A percentile compares a stretch with the other conserved stretches of the same genome.
These are phyloP conservation scores for Penicillium sp. DNA, from an alignment of 2,329 filamentous ascomycete species.

Conservation along the genomic window DNA sequence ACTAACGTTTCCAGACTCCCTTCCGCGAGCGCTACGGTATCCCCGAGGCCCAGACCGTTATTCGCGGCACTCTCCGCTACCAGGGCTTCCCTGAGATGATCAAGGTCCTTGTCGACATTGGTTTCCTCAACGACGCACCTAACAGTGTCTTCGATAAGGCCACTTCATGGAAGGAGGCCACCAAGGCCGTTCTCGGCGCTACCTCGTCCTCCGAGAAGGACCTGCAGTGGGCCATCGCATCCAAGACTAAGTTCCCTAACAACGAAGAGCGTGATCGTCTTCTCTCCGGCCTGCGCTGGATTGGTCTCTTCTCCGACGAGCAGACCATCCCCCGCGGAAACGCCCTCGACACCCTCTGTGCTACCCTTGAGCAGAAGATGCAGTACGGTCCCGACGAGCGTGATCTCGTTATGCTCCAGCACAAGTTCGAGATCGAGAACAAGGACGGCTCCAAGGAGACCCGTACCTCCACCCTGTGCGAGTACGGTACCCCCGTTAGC, in stretches of 20 bases:
- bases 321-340: conserved; percentile 71
- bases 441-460: conserved; percentile 75
- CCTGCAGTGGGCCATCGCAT: conserved; percentile 68
- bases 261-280: conserved; percentile 69
- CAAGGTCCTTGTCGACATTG: conserved; percentile 80
- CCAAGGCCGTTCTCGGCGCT: conserved; percentile 71
- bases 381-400: conserved; percentile 78
- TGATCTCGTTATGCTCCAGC: conserved; percentile 68
- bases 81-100: conserved; percentile 88
- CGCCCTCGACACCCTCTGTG: conserved; percentile 87
- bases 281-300: conserved; percentile 70
- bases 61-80: conserved; percentile 83
- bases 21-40: conserved; percentile 90
- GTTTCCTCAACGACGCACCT: conserved; percentile 75
- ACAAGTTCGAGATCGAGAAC: conserved; percentile 74
- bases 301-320: conserved; percentile 64
- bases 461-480: conserved; percentile 73
- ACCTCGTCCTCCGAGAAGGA: conserved; percentile 64
- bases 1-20: conserved; percentile 32
- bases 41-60: conserved; percentile 82
- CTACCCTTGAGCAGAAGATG: conserved; percentile 88
- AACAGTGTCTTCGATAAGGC: conserved; percentile 64
- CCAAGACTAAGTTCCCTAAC: conserved; percentile 70
- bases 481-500: conserved; percentile 76
- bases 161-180: conserved; percentile 80